These are phyloP conservation scores for Balansia obtecta DNA, from an alignment of 2,329 filamentous ascomycete genomes.

Conservation along the genomic window DNA sequence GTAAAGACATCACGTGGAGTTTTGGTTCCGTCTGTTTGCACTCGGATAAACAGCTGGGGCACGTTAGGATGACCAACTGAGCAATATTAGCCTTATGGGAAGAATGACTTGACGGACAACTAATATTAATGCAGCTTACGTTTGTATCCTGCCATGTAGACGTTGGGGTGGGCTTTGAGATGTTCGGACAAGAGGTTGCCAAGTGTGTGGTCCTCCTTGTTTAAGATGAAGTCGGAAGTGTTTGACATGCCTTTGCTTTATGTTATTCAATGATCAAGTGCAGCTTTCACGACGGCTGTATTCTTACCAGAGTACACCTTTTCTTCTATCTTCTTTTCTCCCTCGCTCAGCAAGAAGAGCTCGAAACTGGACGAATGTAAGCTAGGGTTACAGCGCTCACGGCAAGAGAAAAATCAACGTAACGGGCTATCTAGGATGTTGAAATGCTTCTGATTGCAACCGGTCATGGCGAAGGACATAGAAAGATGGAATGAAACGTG, in stretches of 20 bases:
- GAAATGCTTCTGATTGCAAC: constrained; percentile 26
- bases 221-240: constrained; percentile 87
- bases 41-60: constrained; percentile 54
- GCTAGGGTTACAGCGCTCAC: constrained; percentile 4
- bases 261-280: neutral
- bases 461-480: constrained; percentile 16
- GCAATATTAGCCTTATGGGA: neutral
- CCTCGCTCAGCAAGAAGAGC: constrained; percentile 75
- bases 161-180: constrained; percentile 71
- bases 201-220: constrained; percentile 94
- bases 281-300: neutral
- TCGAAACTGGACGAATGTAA: constrained; percentile 57
- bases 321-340: constrained; percentile 88
- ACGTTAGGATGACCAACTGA: constrained; percentile 47
- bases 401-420: constrained; percentile 11
- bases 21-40: constrained; percentile 83
- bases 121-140: constrained; percentile 35
- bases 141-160: constrained; percentile 89
- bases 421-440: constrained; percentile 26
- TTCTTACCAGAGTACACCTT: constrained; percentile 74
- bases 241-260: constrained; percentile 60
- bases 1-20: constrained; percentile 83
- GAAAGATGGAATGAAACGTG: neutral
- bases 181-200: constrained; percentile 81
- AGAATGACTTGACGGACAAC: constrained; percentile 14